Conservation (phyloP, 306 rosid genomes). For the Astragalus membranaceus region DNA sequence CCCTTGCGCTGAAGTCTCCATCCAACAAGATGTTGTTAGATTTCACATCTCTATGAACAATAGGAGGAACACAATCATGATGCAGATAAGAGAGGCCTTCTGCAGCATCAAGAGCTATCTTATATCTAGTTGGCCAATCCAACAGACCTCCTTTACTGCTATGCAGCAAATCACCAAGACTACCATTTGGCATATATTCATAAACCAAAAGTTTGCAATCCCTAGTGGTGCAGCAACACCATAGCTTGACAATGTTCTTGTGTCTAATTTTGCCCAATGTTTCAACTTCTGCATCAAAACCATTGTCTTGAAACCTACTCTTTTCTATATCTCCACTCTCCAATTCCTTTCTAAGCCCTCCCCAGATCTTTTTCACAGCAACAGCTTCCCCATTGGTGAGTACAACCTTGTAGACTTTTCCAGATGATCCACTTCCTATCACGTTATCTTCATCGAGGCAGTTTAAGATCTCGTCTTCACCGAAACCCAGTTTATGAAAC, state of each 20-base stretch:
- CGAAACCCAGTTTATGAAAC: conserved; percentile 89
- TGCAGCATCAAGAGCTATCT: conserved; percentile 82
- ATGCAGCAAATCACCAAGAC: conserved; percentile 86
- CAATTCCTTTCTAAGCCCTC: conserved; percentile 28
- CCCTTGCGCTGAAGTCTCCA: conserved; percentile 71
- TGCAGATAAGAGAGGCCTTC: conserved; percentile 96
- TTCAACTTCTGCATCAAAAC: conserved; percentile 82
- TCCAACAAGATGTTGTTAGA: conserved; percentile 87
- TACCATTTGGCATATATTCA: conserved; percentile 96
- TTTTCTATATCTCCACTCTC: conserved; percentile 55
- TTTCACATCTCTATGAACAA: conserved; percentile 90
- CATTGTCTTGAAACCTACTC: conserved; percentile 43
- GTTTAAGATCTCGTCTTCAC: conserved; percentile 76
- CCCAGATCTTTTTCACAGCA: conserved; percentile 86
- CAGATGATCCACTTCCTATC: conserved; percentile 80
- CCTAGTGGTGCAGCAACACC: conserved; percentile 87
- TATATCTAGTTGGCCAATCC: conserved; percentile 87
- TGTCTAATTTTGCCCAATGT: conserved; percentile 89
- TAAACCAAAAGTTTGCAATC: conserved; percentile 85
- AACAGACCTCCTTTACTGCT: conserved; percentile 69
- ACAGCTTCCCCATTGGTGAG: conserved; percentile 61
- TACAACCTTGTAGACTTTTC: conserved; percentile 86
- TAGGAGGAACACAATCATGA: conserved; percentile 91
- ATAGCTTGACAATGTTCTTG: conserved; percentile 88
- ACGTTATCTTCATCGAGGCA: conserved; percentile 85